Conservation (phyloP, 306 rosid species). For the Erythrophleum fordii region DNA sequence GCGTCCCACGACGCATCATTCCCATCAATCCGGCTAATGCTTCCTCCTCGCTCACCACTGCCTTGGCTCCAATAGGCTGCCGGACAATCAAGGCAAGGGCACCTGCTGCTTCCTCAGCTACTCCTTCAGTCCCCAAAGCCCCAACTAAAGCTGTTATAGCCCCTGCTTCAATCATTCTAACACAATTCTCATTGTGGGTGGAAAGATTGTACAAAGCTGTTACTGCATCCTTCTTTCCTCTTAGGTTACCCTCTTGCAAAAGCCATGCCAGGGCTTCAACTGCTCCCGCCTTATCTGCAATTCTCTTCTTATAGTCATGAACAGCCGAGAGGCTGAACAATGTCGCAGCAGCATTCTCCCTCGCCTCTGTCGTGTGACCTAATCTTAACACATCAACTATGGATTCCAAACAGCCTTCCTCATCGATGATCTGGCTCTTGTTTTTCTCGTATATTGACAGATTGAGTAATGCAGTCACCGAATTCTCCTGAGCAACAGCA, state of each 20-base stretch:
- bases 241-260: conserved; percentile 73
- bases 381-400: conserved; percentile 76
- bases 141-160: conserved; percentile 79
- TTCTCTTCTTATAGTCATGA: conserved; percentile 86
- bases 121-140: conserved; percentile 77
- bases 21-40: conserved; percentile 74
- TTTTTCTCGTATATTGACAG: conserved; percentile 84
- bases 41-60: conserved; percentile 68
- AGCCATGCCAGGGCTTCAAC: conserved; percentile 78
- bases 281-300: conserved; percentile 75
- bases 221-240: conserved; percentile 97
- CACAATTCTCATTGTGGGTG: conserved; percentile 79
- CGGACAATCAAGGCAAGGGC: conserved; percentile 87
- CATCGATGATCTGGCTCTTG: conserved; percentile 84
- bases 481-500: conserved; percentile 87
- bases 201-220: conserved; percentile 89
- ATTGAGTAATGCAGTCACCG: conserved; percentile 93
- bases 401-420: conserved; percentile 74
- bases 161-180: conserved; percentile 76
- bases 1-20: conserved; percentile 93
- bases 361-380: conserved; percentile 88
- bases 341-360: conserved; percentile 97
- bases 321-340: conserved; percentile 94
- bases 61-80: conserved; percentile 75
- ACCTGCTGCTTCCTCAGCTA: conserved; percentile 95